Evolutionary conservation across 1,284 basidiomycete species (phyloP), one percentile per base, ranked within the genome.

Genomic region (Ustilago cynodontis): DNA sequence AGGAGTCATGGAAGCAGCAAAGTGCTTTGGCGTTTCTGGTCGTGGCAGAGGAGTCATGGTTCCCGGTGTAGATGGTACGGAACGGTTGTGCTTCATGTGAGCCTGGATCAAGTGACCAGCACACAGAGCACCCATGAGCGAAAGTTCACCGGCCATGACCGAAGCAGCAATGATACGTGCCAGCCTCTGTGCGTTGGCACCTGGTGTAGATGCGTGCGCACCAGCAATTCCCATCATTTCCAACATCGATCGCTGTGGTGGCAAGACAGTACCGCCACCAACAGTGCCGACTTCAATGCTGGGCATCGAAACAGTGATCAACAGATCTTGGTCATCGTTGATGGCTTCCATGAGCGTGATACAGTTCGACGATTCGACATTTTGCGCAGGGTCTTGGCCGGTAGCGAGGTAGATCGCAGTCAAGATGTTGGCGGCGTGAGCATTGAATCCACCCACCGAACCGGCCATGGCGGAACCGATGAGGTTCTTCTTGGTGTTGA

Each of bases 401-500:
- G 94, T 96, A 20, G 97, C 97, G 70, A 99, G 88, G 89, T 93
- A 99, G 77, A 99, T 89, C 8, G 97, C 88, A 1, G 97, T 98
- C 68, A 99, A 88, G 81, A 98, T 99, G 87, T 99, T 99, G 76
- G 95, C 93, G 6, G 96, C 95, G 87, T 99, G 97, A 6, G 97
- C 97, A 87, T 99, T 99, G 89, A 98, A 98, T 1, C 97, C 97
- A 65, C 97, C 97, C 60, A 99, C 91, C 24, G 91, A 92, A 16
- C 96, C 97, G 45, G 97, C 97, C 96, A 99, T 98, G 57, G 95
- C 95, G 80, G 93, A 94, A 10, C 97, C 97, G 64, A 99, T 90
- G 78, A 99, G 87, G 87, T 99, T 99, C 91, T 99, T 99, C 91
- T 98, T 98, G 70, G 90, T 90, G 87, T 98, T 98, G 86, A 99